Base-by-base conservation (phyloP, 2,329 filamentous ascomycete species). In the Monosporascus ibericus region DNA sequence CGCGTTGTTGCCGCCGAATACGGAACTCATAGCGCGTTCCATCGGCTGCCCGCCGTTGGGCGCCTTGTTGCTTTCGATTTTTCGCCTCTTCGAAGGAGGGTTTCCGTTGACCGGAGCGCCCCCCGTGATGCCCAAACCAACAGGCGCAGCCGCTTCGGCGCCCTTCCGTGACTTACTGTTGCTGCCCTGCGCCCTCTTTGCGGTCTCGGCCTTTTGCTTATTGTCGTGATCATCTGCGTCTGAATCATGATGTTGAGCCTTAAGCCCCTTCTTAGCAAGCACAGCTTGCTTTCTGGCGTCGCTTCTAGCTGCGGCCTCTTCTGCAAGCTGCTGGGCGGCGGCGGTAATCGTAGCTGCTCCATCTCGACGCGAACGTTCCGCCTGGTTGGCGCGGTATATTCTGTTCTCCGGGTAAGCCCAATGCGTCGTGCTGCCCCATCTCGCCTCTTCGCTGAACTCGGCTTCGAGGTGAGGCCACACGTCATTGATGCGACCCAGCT, bases 381-480 rank as follows among this genome's bases (percentile, higher is more conserved):
- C 83, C 44, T 84, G 79, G 24, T 81, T 84, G n/a, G 79, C 75
- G 62, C 79, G 80, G 36, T 75, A 75, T 36, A 84, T 80, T 58
- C 92, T 87, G 65, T 90, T 90, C 62, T 92, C 88, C 20, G 89
- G 88, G 68, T 97, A 97, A 48, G 92, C 94, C 94, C 94, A 99
- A 70, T 99, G 94, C 49, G 84, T 89, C 54, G 85, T 81, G 71
- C 91, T 97, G 49, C 95, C 94, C 74, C 91, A 86, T 70, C 95
- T 90, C 51, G 94, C 90, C 71, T 97, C 91, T 56, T 96, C 91
- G 70, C 90, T 95, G 65, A 99, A 90, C 69, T 99, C 94, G 54
- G 80, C 77, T 58, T 95, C 87, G 52, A 97, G 82, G 70, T 92
- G 86, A 20, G 90, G 87, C 79, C 88, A 95, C 34, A 95, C 86